phyloP scores from a whole-genome alignment of 192 early-diverging fungal species.

The Umbelopsis isabellina region DNA sequence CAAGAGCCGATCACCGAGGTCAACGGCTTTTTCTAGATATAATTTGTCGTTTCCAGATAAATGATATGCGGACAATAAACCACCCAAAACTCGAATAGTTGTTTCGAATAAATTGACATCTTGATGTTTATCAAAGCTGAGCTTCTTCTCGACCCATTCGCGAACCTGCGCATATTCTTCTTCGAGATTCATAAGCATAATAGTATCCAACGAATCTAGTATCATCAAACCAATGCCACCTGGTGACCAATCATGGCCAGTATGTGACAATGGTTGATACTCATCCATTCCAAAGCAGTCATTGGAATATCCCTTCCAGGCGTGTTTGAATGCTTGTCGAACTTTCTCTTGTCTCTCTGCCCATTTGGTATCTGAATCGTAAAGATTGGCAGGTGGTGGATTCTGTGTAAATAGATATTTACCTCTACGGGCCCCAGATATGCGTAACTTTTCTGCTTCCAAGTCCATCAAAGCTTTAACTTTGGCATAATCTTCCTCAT shows the following conservation, averaged over 20 bases:
- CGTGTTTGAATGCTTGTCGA: constrained; percentile 68
- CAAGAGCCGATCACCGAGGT: constrained; percentile 76
- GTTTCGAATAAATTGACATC: constrained; percentile 84
- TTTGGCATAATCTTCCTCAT: constrained; percentile 9
- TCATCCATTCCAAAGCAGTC: constrained; percentile 89
- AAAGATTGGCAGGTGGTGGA: constrained; percentile 23
- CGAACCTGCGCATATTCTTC: constrained; percentile 75
- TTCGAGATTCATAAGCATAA: constrained; percentile 74
- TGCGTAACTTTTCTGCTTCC: background rate
- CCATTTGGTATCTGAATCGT: constrained; percentile 34
- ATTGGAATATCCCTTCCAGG: constrained; percentile 80
- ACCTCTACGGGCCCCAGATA: constrained; percentile 1
- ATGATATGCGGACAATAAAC: constrained; percentile 80
- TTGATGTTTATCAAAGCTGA: constrained; percentile 71
- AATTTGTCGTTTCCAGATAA: constrained; percentile 66
- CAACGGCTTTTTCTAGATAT: constrained; percentile 70
- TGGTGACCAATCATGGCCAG: constrained; percentile 65
- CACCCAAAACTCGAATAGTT: constrained; percentile 85
- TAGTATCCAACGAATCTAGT: constrained; percentile 85
- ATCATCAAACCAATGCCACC: constrained; percentile 82
- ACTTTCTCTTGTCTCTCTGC: constrained; percentile 61
- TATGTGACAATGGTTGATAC: constrained; percentile 72
- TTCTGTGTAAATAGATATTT: constrained; percentile 27
- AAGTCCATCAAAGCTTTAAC: constrained; percentile 12
- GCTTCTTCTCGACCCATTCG: constrained; percentile 57